Evolutionary conservation across 2,329 filamentous ascomycete genomes (phyloP), one percentile per base, ranked within the genome.

Genomic region (Leptographium lundbergii): DNA sequence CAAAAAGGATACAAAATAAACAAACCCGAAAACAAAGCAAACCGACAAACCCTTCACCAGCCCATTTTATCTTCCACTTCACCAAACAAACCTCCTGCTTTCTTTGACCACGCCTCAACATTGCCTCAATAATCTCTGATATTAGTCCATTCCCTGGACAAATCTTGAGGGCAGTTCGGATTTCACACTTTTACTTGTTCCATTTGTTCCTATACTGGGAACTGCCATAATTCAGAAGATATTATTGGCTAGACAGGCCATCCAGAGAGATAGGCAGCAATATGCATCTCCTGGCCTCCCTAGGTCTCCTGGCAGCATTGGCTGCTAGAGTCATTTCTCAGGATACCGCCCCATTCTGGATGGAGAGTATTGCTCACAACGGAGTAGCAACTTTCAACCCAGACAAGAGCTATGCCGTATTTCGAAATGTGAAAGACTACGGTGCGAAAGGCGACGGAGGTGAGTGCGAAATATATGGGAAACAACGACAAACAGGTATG

Each of bases 401-500:
- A 1, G 69, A 76, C 62, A 67, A 70, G 22, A 62, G 61, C 25
- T 66, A 66, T 57, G 50, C 27, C 6, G 36, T 66, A 6, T 66
- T 60, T 45, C 60, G 65, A 5, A 66, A 65, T 42, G 65, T 66
- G 36, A 65, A 60, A 24, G 63, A 66, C 59, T 66, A 54, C 13
- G 87, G 88, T 47, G 87, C 86, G 58, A 84, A 78, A 65, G 89
- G 89, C 62, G 87, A 94, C 65, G 89, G 88, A 48, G 66, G 68
- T 69, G 54, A 48, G 65, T 32, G 5, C 29, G 7, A 14, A 45
- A 7, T 17, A 54, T 13, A 24, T 7, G 11, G 10, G 29, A 34
- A 36, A 24, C 11, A 22, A 14, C 10, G 24, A 19, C 14, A 14
- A 48, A 25, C 11, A 27, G 2, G 24, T 10, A 32, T 32, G 10